A percentile compares a stretch with the other conserved stretches of the same genome.
These are phyloP conservation scores for Arabidopsis hybrid DNA, from an alignment of 441 rosid genomes.

Conservation along the genomic window DNA sequence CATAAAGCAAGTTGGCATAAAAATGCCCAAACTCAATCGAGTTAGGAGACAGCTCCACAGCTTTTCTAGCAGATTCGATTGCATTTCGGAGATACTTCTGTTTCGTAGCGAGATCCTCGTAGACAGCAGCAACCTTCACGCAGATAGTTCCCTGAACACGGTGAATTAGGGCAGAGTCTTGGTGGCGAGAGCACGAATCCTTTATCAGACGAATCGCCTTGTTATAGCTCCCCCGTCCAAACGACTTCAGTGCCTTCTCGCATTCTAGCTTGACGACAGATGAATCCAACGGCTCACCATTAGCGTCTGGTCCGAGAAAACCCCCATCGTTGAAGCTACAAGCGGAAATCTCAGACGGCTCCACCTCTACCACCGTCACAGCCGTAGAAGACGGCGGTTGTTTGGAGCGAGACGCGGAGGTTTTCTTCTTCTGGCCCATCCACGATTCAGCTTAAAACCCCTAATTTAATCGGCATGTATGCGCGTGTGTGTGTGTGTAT, in stretches of 20 bases:
- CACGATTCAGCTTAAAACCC: slow-evolving; percentile 35
- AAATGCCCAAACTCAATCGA: slow-evolving; percentile 87
- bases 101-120: slow-evolving; percentile 74
- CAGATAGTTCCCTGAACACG: slow-evolving; percentile 70
- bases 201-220: slow-evolving; percentile 90
- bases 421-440: slow-evolving; percentile 90
- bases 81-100: slow-evolving; percentile 73
- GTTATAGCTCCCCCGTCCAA: slow-evolving; percentile 82
- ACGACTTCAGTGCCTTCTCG: slow-evolving; percentile 80
- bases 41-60: slow-evolving; percentile 75
- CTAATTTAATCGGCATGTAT: slow-evolving; percentile 36
- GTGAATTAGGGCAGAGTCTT: slow-evolving; percentile 52
- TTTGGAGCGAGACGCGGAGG: slow-evolving; percentile 60
- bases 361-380: slow-evolving; percentile 30
- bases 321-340: background rate
- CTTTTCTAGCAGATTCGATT: slow-evolving; percentile 72
- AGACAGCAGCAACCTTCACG: slow-evolving; percentile 77
- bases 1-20: slow-evolving; percentile 81
- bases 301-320: slow-evolving; percentile 22
- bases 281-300: slow-evolving; percentile 45
- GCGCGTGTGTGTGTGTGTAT: background rate
- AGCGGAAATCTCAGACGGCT: slow-evolving; percentile 40
- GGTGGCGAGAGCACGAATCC: slow-evolving; percentile 65
- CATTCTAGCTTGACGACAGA: slow-evolving; percentile 75
- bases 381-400: slow-evolving; percentile 43